Conservation (phyloP, 306 rosid genomes). For the Gynostemma pentaphyllum region DNA sequence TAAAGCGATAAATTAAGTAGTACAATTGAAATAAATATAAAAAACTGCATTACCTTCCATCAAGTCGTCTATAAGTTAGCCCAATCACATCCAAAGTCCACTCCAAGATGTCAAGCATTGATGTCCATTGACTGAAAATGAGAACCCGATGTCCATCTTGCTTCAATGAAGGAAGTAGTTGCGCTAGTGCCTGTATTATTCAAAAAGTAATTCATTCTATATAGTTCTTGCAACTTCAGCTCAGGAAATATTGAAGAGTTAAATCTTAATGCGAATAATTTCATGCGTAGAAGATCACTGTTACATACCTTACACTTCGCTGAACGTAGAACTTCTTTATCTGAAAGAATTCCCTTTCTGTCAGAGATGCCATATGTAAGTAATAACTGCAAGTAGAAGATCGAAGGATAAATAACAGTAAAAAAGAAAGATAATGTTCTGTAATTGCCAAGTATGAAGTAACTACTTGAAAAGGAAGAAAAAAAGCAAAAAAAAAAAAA, state of each 20-base stretch:
- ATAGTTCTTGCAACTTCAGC: neutral
- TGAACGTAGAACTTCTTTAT: conserved; percentile 67
- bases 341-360: conserved; percentile 62
- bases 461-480: neutral
- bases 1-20: too few relatives aligned
- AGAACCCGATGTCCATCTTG: conserved; percentile 71
- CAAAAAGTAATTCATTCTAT: conserved; percentile 18
- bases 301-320: conserved; percentile 77
- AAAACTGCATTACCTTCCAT: conserved; percentile 64
- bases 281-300: neutral
- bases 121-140: conserved; percentile 96
- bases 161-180: conserved; percentile 74
- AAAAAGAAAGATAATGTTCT: neutral
- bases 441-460: neutral
- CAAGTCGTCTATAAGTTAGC: conserved; percentile 76
- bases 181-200: conserved; percentile 50
- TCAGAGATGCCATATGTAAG: conserved; percentile 50
- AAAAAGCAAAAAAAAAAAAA: neutral
- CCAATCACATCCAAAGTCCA: conserved; percentile 96
- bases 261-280: neutral
- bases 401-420: neutral
- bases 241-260: neutral
- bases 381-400: conserved; percentile 48
- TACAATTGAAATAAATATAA: neutral
- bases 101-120: conserved; percentile 95